Conservation (phyloP, 495 filamentous ascomycete genomes). For the Penicillium crystallinum region DNA sequence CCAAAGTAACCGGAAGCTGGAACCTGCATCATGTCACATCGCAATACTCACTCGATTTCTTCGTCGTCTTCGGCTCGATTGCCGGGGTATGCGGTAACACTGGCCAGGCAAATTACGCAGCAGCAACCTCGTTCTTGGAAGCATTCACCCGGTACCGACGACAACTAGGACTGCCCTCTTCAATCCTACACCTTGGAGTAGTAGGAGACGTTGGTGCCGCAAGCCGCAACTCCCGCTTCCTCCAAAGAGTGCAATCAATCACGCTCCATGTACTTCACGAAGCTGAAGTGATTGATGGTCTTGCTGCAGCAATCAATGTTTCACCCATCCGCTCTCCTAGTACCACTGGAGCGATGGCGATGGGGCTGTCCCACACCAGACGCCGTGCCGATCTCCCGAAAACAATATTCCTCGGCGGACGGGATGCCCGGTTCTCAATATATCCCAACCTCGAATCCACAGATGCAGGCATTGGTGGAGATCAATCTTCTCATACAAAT, state of each 20-base stretch:
- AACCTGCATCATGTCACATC: not conserved
- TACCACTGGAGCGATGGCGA: not conserved
- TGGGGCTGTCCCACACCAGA: not conserved
- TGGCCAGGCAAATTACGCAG: not conserved
- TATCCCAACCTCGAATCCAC: constrained; percentile 2
- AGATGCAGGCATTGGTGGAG: not conserved
- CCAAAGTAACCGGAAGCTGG: not conserved
- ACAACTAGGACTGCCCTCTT: not conserved
- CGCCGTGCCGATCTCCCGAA: not conserved
- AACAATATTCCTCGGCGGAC: not conserved
- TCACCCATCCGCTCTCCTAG: not conserved
- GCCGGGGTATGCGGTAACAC: not conserved
- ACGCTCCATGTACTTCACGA: constrained; percentile 1
- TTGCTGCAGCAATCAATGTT: not conserved
- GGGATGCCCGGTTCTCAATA: not conserved
- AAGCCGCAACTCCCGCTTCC: constrained; percentile 1
- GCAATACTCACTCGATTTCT: not conserved
- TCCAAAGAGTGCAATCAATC: constrained; percentile 3
- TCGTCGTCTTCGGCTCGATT: not conserved
- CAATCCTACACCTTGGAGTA: constrained; percentile 1
- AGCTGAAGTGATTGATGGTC: constrained; percentile 1
- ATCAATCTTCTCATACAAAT: not conserved
- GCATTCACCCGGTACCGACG: not conserved
- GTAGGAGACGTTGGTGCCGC: constrained; percentile 2
- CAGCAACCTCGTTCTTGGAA: not conserved